Evolutionary conservation across 441 rosid genomes (phyloP), one percentile per base, ranked within the genome.

Genomic region (Metrosideros polymorpha): DNA sequence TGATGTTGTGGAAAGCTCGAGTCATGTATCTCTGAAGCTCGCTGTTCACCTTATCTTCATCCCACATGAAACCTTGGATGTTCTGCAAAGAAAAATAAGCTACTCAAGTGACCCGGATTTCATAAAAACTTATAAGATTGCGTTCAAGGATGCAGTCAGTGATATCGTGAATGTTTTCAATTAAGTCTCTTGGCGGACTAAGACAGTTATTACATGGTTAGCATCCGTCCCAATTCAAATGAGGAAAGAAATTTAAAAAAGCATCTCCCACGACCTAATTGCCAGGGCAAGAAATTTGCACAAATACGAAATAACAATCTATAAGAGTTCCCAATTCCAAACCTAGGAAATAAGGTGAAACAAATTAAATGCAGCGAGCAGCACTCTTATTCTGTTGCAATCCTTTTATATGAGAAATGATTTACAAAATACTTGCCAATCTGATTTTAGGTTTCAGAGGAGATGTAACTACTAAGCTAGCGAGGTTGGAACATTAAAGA

Each of bases 51-150:
- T 94, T 93, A n/a, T 95, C 96, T 89, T 95, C 99, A 61, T 96
- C 96, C 99, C 99, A 97, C 99, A 96, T 96, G 90, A 97, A 96
- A 82, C 99, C 99, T 92, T 97, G 99, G 82, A 97, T 97, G 91
- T 96, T 97, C 98, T 95, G 94, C 93, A 88, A 88, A 27, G 2
- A 61, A 25, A 9, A 27, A 25, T 12, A 57, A 47, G 43, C 52
- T 29, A 57, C 32, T 59, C 30, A 35, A 52, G 18, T 35, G 79
- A 71, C 15, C 47, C 47, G 2, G 79, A 71, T 39, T 39, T 39
- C 79, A 35, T 71, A 6, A 18, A 66, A 71, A 39, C n/a, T 39
- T 22, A 9, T 39, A 22, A 71, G n/a, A 22, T 5, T 39, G 0
- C 1, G 27, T 22, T 22, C 47, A 71, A 71, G 79, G n/a, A 71